A percentile compares a stretch with the other conserved stretches of the same genome.
Conservation (phyloP, 2,329 filamentous ascomycete genomes). For the Periconia sp. region DNA sequence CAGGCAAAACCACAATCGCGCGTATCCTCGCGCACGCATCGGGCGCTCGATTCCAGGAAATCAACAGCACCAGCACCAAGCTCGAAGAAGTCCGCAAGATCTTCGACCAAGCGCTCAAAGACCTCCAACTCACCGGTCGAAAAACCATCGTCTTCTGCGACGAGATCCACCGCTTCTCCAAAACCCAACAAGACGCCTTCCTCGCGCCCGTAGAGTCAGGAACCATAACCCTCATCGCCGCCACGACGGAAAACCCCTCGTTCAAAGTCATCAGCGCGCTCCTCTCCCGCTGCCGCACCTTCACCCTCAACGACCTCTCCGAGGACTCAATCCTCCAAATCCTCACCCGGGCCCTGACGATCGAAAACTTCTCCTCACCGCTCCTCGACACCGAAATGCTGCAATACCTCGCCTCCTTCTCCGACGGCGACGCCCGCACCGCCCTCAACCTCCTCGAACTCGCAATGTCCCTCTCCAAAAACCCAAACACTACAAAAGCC, state of each 20-base stretch:
- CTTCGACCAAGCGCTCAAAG: constrained; percentile 80
- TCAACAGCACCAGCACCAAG: constrained; percentile 88
- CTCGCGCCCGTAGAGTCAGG: constrained; percentile 89
- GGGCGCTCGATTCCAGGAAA: constrained; percentile 86
- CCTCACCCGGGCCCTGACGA: constrained; percentile 70
- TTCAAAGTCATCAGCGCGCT: constrained; percentile 90
- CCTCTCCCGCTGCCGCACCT: constrained; percentile 85
- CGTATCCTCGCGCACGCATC: constrained; percentile 83
- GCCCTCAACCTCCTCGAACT: constrained; percentile 91
- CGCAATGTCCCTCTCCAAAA: constrained; percentile 73
- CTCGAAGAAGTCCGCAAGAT: constrained; percentile 91
- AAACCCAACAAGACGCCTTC: constrained; percentile 93
- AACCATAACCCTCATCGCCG: constrained; percentile 87
- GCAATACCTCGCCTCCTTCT: constrained; percentile 78
- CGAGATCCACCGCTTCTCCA: constrained; percentile 90
- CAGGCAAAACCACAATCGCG: constrained; percentile 89
- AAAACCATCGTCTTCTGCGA: constrained; percentile 98
- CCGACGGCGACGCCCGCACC: constrained; percentile 90
- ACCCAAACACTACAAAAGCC: constrained; percentile 67
- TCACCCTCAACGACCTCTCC: constrained; percentile 76
- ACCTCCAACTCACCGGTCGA: constrained; percentile 76
- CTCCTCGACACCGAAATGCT: constrained; percentile 79
- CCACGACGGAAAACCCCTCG: constrained; percentile 94
- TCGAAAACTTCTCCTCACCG: constrained; percentile 57
- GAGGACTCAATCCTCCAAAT: constrained; percentile 74